These are phyloP conservation scores for Tephrocybe sp. DNA, from an alignment of 768 basidiomycete genomes.

Conservation along the genomic window DNA sequence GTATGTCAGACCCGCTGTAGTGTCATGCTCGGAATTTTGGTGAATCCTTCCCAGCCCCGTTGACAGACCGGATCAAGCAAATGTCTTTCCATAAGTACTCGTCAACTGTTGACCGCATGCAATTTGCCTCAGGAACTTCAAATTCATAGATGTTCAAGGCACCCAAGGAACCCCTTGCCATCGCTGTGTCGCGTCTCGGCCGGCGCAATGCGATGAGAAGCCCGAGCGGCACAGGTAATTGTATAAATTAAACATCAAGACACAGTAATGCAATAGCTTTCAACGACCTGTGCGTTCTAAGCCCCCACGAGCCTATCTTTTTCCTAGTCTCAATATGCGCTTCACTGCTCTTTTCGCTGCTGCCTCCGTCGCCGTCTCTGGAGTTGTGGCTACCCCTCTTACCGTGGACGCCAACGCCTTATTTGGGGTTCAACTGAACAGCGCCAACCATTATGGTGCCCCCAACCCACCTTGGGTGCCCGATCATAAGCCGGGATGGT, in stretches of 20 bases:
- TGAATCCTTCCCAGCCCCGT: neutral
- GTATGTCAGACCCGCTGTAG: neutral
- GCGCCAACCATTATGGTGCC: constrained; percentile 34
- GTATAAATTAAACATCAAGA: constrained; percentile 13
- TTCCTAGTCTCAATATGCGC: constrained; percentile 29
- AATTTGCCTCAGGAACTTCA: constrained; percentile 2
- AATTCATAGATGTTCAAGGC: neutral
- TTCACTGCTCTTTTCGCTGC: constrained; percentile 26
- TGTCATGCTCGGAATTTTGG: neutral
- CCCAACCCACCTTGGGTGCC: constrained; percentile 37
- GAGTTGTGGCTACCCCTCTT: constrained; percentile 18
- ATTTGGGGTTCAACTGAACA: constrained; percentile 29
- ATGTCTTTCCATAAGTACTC: constrained; percentile 6
- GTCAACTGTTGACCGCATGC: constrained; percentile 12
- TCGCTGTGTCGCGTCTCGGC: neutral
- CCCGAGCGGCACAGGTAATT: neutral
- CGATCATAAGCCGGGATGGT: constrained; percentile 40
- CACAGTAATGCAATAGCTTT: neutral
- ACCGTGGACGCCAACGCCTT: constrained; percentile 17
- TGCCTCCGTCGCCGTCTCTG: constrained; percentile 22
- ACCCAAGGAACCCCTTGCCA: constrained; percentile 1
- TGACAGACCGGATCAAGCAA: constrained; percentile 16
- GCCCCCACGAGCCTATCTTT: neutral
- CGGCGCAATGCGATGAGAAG: constrained; percentile 1
- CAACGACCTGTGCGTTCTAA: constrained; percentile 1